Base-by-base conservation (phyloP, 495 filamentous ascomycete species). In the Thozetella sp. region DNA sequence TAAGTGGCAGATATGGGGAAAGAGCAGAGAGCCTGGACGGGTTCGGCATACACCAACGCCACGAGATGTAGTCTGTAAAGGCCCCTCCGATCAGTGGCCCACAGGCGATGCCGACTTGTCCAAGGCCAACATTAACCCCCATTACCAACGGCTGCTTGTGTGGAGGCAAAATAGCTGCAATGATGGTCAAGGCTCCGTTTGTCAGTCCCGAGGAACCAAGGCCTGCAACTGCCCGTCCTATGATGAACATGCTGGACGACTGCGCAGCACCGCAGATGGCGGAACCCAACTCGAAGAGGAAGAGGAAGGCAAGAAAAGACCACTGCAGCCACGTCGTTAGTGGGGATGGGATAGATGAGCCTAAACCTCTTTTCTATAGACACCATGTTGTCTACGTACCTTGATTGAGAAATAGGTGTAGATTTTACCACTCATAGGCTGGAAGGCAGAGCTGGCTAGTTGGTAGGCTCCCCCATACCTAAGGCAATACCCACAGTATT, bases 1-100 rank as follows among this genome's bases (percentile, higher is more conserved):
- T 82, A 51, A 86, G 72, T 0, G 83, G 83, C 15, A 85, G 75
- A 61, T 86, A 86, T 43, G 88, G 85, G 62, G 84, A 86, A 65
- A 85, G 85, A 63, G 55, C n/a, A n/a, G n/a, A n/a, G n/a, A n/a
- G n/a, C n/a, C n/a, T n/a, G n/a, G n/a, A n/a, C n/a, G n/a, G n/a
- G n/a, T n/a, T n/a, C n/a, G n/a, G n/a, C 58, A 58, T 27, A 63
- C 84, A 73, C 72, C 72, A 75, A 34, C 72, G 53, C 72, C 72
- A 75, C 3, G 63, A 64, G 82, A 58, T 71, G 24, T 82, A 72
- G 22, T 85, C 76, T 1, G 87, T 89, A 51, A 90, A 84, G 0
- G 78, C 83, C 40, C 86, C 86, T 27, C 84, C 84, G 9, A 87
- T 58, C 13, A 87, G 51, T 1, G 84, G 84, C 2, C 83, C 83